phyloP scores from a whole-genome alignment of 2,329 filamentous ascomycete species.

The Diaporthe vexans region DNA sequence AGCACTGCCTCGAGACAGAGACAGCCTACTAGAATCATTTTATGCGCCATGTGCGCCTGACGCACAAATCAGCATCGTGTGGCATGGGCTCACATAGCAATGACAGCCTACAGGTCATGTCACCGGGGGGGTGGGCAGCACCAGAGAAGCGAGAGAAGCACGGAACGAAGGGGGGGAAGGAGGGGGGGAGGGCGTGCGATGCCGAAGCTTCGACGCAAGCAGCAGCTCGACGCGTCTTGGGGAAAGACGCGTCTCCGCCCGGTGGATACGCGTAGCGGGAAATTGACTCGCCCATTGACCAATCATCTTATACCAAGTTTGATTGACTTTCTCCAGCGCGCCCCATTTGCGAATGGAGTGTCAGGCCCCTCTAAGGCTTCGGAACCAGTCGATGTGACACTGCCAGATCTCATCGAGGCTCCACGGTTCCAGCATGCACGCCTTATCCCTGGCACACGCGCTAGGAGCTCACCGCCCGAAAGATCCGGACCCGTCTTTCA shows the following conservation, averaged over 20 bases:
- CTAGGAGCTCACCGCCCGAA: slow-evolving; percentile 34
- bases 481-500: slow-evolving; percentile 24
- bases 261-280: slow-evolving; percentile 28
- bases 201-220: slow-evolving; percentile 22
- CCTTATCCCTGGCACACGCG: slow-evolving; percentile 31
- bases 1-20: slow-evolving; percentile 32
- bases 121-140: slow-evolving; percentile 13
- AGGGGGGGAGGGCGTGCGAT: not conserved
- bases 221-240: slow-evolving; percentile 23
- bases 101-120: not conserved
- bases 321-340: slow-evolving; percentile 22
- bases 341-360: slow-evolving; percentile 19
- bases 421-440: slow-evolving; percentile 12
- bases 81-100: slow-evolving; percentile 19
- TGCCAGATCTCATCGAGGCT: slow-evolving; percentile 29
- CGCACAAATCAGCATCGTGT: slow-evolving; percentile 30
- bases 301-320: slow-evolving; percentile 37
- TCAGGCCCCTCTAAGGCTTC: not conserved
- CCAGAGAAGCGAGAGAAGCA: slow-evolving; percentile 32
- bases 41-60: slow-evolving; percentile 28
- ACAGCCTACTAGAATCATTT: slow-evolving; percentile 13
- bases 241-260: slow-evolving; percentile 25
- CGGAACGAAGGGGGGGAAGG: slow-evolving; percentile 8
- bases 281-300: slow-evolving; percentile 31
- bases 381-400: slow-evolving; percentile 20